Base-by-base conservation (phyloP, 83 land plant species). In the Picea abies region DNA sequence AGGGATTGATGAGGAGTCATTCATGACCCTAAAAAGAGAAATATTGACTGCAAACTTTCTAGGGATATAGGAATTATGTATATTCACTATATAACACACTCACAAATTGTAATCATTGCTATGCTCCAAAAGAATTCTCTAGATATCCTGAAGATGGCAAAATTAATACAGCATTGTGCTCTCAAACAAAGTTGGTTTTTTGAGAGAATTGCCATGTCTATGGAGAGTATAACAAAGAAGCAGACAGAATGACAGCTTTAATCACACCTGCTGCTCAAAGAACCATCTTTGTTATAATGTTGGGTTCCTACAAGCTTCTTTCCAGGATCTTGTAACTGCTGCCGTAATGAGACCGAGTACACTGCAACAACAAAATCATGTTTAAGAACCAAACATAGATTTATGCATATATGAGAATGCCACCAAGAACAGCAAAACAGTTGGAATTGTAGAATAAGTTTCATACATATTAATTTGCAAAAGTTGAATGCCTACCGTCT, bases 281-380 rank as follows among this genome's bases (percentile, higher is more conserved):
- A 81, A 41, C 99, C 98, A 84, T 97, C 99, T 81, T 96, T 97
- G 86, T 97, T 97, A 76, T 96, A 97, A 86, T 97, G 99, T 72
- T 91, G 92, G 3, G 97, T 98, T 37, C 94, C 98, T 73, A 94
- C 92, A 82, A 96, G 95, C 90, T 96, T 97, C 92, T 94, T 97
- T 23, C 99, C 98, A 22, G 92, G 85, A 81, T 97, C 99, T 84
- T 95, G 99, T 78, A 97, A 86, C 83, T 97, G 99, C 79, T 92
- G 98, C 62, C 99, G 88, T 80, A 97, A 85, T 64, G 98, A 92
- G 47, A 92, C 93, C 14, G 96, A 90, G 75, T 95, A 97, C 17
- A 97, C 99, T 97, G 86, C 76, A 81, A 86, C 20, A 60, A 32
- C 70, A 77, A 23, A 78, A 71, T 77, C 61, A 49, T 4, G 66